Percentiles rank a stretch among this genome's conserved stretches.
Evolutionary conservation across 208 protist species (phyloP).

Genomic region (Leishmania lainsoni): DNA sequence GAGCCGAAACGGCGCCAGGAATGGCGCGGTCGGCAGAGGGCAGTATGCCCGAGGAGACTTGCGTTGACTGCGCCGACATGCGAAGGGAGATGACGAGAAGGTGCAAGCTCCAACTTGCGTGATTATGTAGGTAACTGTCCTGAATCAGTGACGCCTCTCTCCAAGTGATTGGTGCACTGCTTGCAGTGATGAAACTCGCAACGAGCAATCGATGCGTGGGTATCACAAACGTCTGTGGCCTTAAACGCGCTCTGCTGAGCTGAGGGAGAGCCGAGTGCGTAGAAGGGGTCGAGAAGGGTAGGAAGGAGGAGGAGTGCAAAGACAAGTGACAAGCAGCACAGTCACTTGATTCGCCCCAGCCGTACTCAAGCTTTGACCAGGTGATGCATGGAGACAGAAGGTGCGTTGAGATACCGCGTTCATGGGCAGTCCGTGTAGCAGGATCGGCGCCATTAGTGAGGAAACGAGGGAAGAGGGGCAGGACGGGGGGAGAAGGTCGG

Average conservation of each 20-base stretch:
- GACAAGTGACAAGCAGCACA: no score
- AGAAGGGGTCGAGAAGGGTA: background rate
- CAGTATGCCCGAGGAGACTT: background rate
- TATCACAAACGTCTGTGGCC: background rate
- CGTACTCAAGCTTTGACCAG: no score
- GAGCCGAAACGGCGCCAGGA: background rate
- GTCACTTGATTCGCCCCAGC: no score
- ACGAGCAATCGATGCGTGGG: background rate
- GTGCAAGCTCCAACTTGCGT: background rate
- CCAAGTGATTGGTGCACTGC: background rate
- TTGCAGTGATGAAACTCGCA: background rate
- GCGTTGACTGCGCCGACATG: conserved; percentile 6
- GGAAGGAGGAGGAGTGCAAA: no score
- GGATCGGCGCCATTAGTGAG: background rate
- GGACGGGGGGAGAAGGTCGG: background rate
- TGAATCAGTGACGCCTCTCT: background rate
- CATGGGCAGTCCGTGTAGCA: background rate
- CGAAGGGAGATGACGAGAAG: background rate
- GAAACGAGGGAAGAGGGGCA: background rate
- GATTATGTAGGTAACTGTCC: background rate
- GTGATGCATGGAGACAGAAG: background rate
- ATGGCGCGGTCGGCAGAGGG: background rate
- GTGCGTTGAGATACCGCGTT: background rate
- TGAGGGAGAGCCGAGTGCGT: background rate
- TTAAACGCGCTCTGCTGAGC: background rate